Percentiles rank a stretch among this genome's conserved stretches.
Conservation (phyloP, 2,329 filamentous ascomycete genomes). For the Dactylellina sp. region DNA sequence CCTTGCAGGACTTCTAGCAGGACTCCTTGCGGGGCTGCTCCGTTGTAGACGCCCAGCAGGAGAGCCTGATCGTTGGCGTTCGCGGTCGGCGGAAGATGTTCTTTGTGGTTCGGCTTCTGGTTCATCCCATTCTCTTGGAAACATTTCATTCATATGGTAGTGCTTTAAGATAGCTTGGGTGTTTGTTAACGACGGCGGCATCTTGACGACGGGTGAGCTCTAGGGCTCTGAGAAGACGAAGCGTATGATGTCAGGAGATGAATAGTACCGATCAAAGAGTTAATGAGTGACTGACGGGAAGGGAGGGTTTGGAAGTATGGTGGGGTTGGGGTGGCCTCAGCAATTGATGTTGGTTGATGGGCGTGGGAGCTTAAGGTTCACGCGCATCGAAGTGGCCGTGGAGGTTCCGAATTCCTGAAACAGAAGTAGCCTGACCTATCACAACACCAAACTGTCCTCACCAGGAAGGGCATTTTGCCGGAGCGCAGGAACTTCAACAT, state of each 20-base stretch:
- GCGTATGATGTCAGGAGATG: neutral
- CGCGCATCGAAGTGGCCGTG: slow-evolving; percentile 27
- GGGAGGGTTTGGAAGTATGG: neutral
- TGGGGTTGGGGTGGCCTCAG: neutral
- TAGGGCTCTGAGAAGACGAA: slow-evolving; percentile 17
- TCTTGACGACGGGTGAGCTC: slow-evolving; percentile 35
- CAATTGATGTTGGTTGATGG: slow-evolving; percentile 15
- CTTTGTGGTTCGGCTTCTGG: slow-evolving; percentile 44
- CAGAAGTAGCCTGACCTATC: neutral
- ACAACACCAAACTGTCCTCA: slow-evolving; percentile 14
- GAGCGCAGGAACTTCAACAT: too few species aligned
- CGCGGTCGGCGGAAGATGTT: slow-evolving; percentile 21
- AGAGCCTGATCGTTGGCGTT: slow-evolving; percentile 40
- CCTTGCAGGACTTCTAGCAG: slow-evolving; percentile 29
- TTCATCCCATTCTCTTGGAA: slow-evolving; percentile 60
- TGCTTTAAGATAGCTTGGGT: slow-evolving; percentile 60
- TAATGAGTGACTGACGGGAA: neutral
- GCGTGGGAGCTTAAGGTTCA: slow-evolving; percentile 2
- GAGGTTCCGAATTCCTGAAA: slow-evolving; percentile 36
- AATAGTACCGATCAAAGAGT: neutral
- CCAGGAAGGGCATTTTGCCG: neutral
- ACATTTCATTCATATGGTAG: slow-evolving; percentile 60
- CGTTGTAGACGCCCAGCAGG: slow-evolving; percentile 39
- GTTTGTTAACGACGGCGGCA: slow-evolving; percentile 32
- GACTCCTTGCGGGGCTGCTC: slow-evolving; percentile 33